Percentiles rank a stretch among this genome's conserved stretches.
These are phyloP conservation scores for Tilletia horrida DNA, from an alignment of 1,284 basidiomycete species.

Conservation along the genomic window DNA sequence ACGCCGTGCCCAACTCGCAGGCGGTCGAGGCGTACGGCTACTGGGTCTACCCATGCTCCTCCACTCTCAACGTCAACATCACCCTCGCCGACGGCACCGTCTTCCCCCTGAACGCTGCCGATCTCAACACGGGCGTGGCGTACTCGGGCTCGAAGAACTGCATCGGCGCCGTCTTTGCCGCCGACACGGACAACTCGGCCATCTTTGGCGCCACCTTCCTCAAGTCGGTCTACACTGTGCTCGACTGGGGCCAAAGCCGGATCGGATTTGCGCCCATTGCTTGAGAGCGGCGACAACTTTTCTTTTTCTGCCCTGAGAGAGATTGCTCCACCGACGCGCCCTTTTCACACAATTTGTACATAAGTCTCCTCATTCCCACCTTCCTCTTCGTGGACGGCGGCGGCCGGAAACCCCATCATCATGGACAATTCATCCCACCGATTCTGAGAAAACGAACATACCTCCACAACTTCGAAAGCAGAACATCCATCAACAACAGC, in stretches of 20 bases:
- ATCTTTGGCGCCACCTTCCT: constrained; percentile 21
- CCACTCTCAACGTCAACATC: constrained; percentile 17
- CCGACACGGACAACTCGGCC: constrained; percentile 17
- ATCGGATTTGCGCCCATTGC: constrained; percentile 15
- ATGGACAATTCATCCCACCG: no score
- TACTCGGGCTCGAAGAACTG: constrained; percentile 14
- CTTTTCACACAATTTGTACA: no score
- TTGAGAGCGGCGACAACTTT: no score
- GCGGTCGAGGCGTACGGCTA: constrained; percentile 13
- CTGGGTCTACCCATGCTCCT: constrained; percentile 20
- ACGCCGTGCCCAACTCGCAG: constrained; percentile 17
- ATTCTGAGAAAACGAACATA: no score
- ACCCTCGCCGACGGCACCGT: constrained; percentile 19
- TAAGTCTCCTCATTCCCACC: no score
- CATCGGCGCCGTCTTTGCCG: constrained; percentile 18
- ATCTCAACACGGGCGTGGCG: constrained; percentile 19
- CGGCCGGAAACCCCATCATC: no score
- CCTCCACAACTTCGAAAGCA: no score
- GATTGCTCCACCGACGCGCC: no score
- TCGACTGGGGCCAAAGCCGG: constrained; percentile 15
- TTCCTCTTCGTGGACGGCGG: no score
- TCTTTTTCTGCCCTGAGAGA: no score
- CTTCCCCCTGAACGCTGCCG: constrained; percentile 13
- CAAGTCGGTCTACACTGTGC: constrained; percentile 19
- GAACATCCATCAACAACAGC: no score